Percentiles rank a stretch among this genome's conserved stretches.
These are phyloP conservation scores for Pyrrhoderma noxium DNA, from an alignment of 1,284 basidiomycete species.

Conservation along the genomic window DNA sequence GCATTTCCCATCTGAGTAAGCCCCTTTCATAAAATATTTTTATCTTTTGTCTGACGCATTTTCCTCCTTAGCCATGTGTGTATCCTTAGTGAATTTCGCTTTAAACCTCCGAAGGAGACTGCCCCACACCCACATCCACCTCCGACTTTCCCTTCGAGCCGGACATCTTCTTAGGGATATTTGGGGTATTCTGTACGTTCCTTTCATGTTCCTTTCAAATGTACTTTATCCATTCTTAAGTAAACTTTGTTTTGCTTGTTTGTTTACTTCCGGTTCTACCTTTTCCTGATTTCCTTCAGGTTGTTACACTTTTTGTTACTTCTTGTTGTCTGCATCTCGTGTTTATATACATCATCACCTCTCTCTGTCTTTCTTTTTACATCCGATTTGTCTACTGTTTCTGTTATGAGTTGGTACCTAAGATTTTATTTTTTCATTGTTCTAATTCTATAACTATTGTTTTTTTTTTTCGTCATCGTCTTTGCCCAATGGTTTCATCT, in stretches of 20 bases:
- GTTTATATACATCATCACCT: conserved; percentile 7
- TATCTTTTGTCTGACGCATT: conserved; percentile 18
- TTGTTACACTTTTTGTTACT: conserved; percentile 2
- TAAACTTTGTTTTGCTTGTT: conserved; percentile 3
- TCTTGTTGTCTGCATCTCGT: conserved; percentile 2
- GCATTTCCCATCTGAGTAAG: conserved; percentile 93
- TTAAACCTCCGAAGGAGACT: conserved; percentile 55
- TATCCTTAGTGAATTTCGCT: conserved; percentile 63
- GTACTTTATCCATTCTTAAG: conserved; percentile 13
- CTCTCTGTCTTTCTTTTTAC: conserved; percentile 11
- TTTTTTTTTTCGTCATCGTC: conserved; percentile 1
- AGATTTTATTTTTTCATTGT: no score
- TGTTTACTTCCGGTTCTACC: neutral
- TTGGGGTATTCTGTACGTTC: neutral
- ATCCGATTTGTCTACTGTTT: neutral
- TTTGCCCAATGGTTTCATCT: conserved; percentile 6
- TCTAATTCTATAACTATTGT: neutral
- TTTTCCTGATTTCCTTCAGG: conserved; percentile 8
- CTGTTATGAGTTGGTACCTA: neutral
- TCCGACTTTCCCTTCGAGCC: conserved; percentile 23
- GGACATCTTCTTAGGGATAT: conserved; percentile 14
- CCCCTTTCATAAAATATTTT: conserved; percentile 25
- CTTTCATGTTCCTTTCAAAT: conserved; percentile 7
- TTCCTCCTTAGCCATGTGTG: conserved; percentile 49
- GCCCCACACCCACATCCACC: conserved; percentile 32